Conservation (phyloP, 176 grass and related monocot species). For the maize (Zea mays) region Zm-B73-REFERENCE-NAM-5.0 NC_050098.1:188555501-188556000, state of each 20-base stretch:
- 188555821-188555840: slow-evolving; percentile 1
- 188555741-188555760: slow-evolving; percentile 12
- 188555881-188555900: background rate
- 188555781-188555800: background rate
- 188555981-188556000: slow-evolving; percentile 34
- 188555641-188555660: slow-evolving; percentile 33
- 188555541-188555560: too few relatives aligned
- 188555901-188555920: background rate
- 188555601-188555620: slow-evolving; percentile 25
- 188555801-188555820: background rate
- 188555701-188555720: slow-evolving; percentile 36
- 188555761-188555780: background rate
- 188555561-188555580: background rate
- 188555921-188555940: background rate
- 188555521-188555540: background rate
- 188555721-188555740: slow-evolving; percentile 39
- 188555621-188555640: slow-evolving; percentile 28
- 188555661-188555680: slow-evolving; percentile 36
- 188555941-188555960: too few relatives aligned
- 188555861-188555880: background rate
- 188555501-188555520: background rate
- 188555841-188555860: background rate
- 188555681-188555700: slow-evolving; percentile 27
- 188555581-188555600: background rate
- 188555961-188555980: slow-evolving; percentile 17